A percentile compares a stretch with the other conserved stretches of the same genome.
phyloP scores from a whole-genome alignment of 2,329 filamentous ascomycete species.

The Lachnellula hyalina region DNA sequence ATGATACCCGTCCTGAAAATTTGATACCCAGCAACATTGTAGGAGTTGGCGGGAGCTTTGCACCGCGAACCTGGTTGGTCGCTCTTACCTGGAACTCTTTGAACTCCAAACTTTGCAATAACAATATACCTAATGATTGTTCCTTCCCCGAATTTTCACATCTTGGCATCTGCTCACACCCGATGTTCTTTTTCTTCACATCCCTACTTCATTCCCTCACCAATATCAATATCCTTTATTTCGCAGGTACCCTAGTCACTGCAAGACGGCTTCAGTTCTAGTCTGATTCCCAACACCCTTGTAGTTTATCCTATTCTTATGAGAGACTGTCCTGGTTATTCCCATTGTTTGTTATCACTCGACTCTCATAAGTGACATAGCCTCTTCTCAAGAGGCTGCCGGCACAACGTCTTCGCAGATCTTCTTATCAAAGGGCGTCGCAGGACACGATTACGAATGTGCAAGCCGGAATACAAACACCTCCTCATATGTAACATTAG shows the following conservation, averaged over 20 bases:
- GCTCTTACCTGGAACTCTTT: slow-evolving; percentile 11
- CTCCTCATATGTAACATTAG: slow-evolving; percentile 20
- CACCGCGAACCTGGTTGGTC: background rate
- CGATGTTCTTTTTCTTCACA: background rate
- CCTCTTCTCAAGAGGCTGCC: slow-evolving; percentile 20
- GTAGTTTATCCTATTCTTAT: background rate
- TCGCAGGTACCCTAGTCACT: background rate
- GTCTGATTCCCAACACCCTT: background rate
- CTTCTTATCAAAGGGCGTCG: slow-evolving; percentile 40
- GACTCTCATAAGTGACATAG: slow-evolving; percentile 15
- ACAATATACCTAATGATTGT: background rate
- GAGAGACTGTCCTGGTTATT: slow-evolving; percentile 6
- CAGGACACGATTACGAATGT: slow-evolving; percentile 31
- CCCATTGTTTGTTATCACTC: slow-evolving; percentile 23
- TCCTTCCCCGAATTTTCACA: background rate
- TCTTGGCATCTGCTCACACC: background rate
- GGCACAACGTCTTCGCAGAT: slow-evolving; percentile 43
- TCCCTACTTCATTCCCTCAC: background rate
- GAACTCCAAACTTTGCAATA: slow-evolving; percentile 8
- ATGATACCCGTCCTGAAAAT: slow-evolving; percentile 12
- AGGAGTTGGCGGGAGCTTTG: slow-evolving; percentile 12
- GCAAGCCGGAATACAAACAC: background rate
- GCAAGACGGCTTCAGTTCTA: background rate
- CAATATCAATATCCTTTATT: background rate
- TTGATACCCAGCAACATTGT: background rate